phyloP scores from a whole-genome alignment of 495 filamentous ascomycete genomes.

The Collariella sp. region DNA sequence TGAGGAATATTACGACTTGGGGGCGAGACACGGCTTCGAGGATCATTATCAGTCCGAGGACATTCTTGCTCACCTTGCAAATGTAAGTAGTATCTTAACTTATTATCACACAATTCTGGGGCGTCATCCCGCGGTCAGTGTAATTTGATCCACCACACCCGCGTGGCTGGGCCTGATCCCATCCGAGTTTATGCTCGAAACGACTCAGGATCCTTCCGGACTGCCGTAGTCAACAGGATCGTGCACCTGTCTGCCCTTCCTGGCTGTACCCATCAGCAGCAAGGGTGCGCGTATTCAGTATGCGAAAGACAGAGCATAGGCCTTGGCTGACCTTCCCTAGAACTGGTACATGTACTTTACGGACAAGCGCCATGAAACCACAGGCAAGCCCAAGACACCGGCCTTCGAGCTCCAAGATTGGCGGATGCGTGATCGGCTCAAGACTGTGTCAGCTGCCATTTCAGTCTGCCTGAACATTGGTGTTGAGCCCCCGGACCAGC shows the following conservation, averaged over 20 bases:
- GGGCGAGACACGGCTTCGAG: constrained; percentile 58
- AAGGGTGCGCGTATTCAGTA: not conserved
- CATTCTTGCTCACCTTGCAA: constrained; percentile 48
- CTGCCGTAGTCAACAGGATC: not conserved
- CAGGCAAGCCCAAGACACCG: constrained; percentile 67
- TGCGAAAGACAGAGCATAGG: not conserved
- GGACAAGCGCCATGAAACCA: constrained; percentile 95
- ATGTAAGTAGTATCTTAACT: constrained; percentile 37
- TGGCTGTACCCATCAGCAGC: not conserved
- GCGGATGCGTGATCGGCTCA: constrained; percentile 92
- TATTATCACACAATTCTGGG: not conserved
- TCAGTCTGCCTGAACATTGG: constrained; percentile 95
- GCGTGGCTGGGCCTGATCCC: not conserved
- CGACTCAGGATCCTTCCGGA: not conserved
- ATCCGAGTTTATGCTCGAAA: not conserved
- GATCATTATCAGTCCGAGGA: constrained; percentile 62
- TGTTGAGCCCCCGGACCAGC: constrained; percentile 89
- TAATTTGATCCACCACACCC: not conserved
- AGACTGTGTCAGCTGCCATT: constrained; percentile 91
- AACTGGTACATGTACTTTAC: constrained; percentile 98
- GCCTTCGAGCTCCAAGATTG: constrained; percentile 69
- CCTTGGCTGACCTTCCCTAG: constrained; percentile 29
- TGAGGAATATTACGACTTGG: constrained; percentile 41
- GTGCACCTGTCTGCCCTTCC: not conserved
- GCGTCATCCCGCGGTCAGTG: not conserved